Evolutionary conservation across 2,329 filamentous ascomycete species (phyloP), one percentile per base, ranked within the genome.

Genomic region (Fusarium metavorans): DNA sequence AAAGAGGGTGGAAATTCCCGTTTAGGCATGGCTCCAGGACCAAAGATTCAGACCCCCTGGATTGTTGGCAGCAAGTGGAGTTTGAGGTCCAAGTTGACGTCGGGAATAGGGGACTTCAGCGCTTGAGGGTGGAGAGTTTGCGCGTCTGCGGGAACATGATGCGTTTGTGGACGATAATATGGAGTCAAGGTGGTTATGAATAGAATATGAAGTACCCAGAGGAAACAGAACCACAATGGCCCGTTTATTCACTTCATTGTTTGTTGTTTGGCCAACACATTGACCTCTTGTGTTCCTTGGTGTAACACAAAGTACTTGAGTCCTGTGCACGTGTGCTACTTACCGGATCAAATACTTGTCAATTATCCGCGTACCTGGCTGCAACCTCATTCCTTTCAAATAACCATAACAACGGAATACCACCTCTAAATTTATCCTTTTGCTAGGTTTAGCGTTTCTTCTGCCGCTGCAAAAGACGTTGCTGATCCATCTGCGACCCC

Each of bases 21-120:
- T 56, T 69, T 69, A 30, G 66, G 68, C 50, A 69, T 69, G 20
- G 54, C 25, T 45, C 20, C 20, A 34, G 50, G 45, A 34, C 45
- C 16, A 52, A 20, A 35, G 32, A 43, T 66, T 50, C 6, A 34
- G 27, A 27, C 13, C 57, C 57, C 58, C 58, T 66, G 32, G 32
- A 16, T n/a, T 66, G 32, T 20, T 32, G 32, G 34, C 14, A 41
- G 9, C 5, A 5, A 23, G 45, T 62, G 45, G 57, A 66, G 57
- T 54, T 34, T 18, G 50, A 37, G 34, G 56, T 34, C 64, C 41
- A 50, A 37, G 34, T 62, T 35, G 34, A 35, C 45, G 35, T 50
- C 25, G 32, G 41, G 11, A 62, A 54, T 43, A 54, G 35, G 64
- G 27, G 54, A 52, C 35, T 63, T 7, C 45, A 20, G 43, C 23